A percentile compares a stretch with the other conserved stretches of the same genome.
These are phyloP conservation scores for Coprinopsis cinerea DNA, from an alignment of 768 basidiomycete species.

Conservation along the genomic window DNA sequence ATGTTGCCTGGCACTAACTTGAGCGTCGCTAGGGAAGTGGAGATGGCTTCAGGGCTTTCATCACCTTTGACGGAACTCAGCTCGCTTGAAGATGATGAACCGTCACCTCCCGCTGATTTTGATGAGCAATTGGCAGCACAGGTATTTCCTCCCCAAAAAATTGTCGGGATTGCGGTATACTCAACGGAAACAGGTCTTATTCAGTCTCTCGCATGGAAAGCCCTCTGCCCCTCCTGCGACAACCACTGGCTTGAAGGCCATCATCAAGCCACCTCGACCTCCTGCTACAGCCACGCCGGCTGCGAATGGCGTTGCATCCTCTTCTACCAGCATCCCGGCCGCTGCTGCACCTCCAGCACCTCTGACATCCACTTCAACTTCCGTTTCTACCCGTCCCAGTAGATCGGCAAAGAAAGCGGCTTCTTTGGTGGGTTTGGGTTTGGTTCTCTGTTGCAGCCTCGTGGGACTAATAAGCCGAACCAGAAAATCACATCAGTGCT, in stretches of 20 bases:
- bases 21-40: constrained; percentile 38
- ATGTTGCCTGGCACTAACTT: too few relatives aligned
- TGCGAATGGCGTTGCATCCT: too few relatives aligned
- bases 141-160: constrained; percentile 27
- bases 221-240: background rate
- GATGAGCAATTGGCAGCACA: constrained; percentile 59
- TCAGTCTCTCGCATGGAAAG: constrained; percentile 13
- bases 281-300: background rate
- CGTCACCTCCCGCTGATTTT: constrained; percentile 24
- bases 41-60: constrained; percentile 47
- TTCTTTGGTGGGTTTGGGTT: background rate
- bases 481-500: constrained; percentile 5
- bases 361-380: background rate
- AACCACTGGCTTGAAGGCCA: background rate
- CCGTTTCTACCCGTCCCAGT: constrained; percentile 4
- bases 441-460: background rate
- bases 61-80: constrained; percentile 73
- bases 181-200: constrained; percentile 21
- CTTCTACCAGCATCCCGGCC: background rate
- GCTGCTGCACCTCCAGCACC: too few relatives aligned
- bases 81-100: constrained; percentile 59
- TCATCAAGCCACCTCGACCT: background rate
- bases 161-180: background rate
- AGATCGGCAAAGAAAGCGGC: constrained; percentile 10
- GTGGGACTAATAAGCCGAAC: background rate